phyloP scores from a whole-genome alignment of 2,329 filamentous ascomycete species.

The Dactylellina drechsleri region DNA sequence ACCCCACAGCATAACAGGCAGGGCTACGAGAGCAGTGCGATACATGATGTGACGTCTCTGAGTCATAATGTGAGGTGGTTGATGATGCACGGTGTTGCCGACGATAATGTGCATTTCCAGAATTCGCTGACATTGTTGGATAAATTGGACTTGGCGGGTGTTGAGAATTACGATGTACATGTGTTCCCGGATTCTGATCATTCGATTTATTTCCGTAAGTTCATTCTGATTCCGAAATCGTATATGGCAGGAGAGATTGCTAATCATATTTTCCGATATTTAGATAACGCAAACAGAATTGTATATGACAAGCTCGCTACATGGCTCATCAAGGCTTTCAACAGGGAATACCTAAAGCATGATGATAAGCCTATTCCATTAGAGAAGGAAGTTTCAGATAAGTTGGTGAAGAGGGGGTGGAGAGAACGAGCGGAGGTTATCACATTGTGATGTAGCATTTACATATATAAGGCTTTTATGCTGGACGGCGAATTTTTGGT shows the following conservation, averaged over 20 bases:
- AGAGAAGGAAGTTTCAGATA: constrained; percentile 42
- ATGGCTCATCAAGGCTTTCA: constrained; percentile 97
- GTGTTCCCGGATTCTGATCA: constrained; percentile 97
- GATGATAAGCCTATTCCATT: constrained; percentile 64
- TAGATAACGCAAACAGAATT: constrained; percentile 82
- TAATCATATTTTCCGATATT: background rate
- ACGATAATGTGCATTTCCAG: constrained; percentile 98
- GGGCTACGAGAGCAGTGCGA: constrained; percentile 80
- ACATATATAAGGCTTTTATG: background rate
- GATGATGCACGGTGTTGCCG: constrained; percentile 93
- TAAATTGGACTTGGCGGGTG: constrained; percentile 78
- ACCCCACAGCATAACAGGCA: constrained; percentile 81
- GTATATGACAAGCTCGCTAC: constrained; percentile 86
- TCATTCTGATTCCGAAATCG: background rate
- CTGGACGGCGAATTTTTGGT: background rate
- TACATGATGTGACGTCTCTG: constrained; percentile 79
- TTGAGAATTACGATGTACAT: constrained; percentile 96
- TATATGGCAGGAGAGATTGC: background rate
- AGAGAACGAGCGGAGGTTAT: constrained; percentile 23
- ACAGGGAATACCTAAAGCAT: constrained; percentile 80
- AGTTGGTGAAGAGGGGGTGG: constrained; percentile 31
- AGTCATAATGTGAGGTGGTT: constrained; percentile 84
- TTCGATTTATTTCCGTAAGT: constrained; percentile 80
- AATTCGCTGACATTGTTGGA: constrained; percentile 90
- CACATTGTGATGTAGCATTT: constrained; percentile 4